Evolutionary conservation across 306 rosid genomes (phyloP), one percentile per base, ranked within the genome.

Genomic region (Cotoneaster glaucophyllus): DNA sequence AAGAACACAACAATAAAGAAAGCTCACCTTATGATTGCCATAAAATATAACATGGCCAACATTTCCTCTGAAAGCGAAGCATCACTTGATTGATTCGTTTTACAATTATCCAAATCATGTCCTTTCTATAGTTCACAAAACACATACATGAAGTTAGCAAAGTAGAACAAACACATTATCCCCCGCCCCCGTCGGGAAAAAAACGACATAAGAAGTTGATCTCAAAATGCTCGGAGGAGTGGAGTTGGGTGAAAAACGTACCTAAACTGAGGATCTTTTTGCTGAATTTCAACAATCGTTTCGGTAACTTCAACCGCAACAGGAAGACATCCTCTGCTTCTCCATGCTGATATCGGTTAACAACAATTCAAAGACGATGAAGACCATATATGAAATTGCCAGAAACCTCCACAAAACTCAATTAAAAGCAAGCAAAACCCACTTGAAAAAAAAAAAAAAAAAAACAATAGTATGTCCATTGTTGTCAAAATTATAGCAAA

Each of bases 271-370:
- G 96, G 91, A 58, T 94, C 97, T 43, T 65, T 81, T 54, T 43
- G 89, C 43, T 88, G 99, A 84, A 86, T 84, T 82, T 92, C 93
- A n/a, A 95, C 67, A 12, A 92, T 86, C 1, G 93, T 83, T 58
- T 96, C 91, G 0, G 99, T 87, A 64, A 89, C 87, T 52, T 92
- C 93, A 15, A 95, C 73, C 12, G 79, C 80, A 79, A 85, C 90
- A 3, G 99, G 99, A 77, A 92, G 74, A 17, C 90, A 86, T 67
- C 97, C 96, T 63, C 96, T 88, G 81, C 93, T 92, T 74, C 88
- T 83, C 97, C 97, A 95, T 18, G 93, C 69, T 2, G 91, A 84
- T 59, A 95, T 82, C 99, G 92, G 86, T 65, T 79, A 64, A n/a
- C 14, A 57, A 66, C 25, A 69, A 78, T 18, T 26, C 50, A 34